Conservation (phyloP, 148 eudicot species). For the Simmondsia chinensis region DNA sequence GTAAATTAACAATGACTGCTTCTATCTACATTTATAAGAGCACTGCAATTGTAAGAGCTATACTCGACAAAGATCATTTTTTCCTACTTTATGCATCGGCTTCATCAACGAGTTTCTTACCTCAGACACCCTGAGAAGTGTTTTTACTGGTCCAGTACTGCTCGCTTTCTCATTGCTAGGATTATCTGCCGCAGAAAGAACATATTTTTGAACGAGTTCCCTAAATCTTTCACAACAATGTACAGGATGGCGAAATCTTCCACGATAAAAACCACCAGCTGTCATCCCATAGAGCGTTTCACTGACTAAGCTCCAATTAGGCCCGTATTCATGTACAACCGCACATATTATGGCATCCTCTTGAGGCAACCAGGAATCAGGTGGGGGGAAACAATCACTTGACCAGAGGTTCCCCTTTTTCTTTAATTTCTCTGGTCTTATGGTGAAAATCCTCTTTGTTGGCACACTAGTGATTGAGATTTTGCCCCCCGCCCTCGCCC, state of each 20-base stretch:
- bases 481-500: slow-evolving; percentile 63
- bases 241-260: slow-evolving; percentile 78
- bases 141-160: slow-evolving; percentile 50
- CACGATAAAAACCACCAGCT: slow-evolving; percentile 82
- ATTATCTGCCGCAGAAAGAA: slow-evolving; percentile 48
- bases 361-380: slow-evolving; percentile 77
- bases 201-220: slow-evolving; percentile 77
- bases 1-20: too few species aligned
- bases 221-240: slow-evolving; percentile 93
- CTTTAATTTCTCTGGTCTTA: slow-evolving; percentile 72
- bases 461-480: slow-evolving; percentile 58
- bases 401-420: slow-evolving; percentile 77
- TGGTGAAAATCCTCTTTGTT: slow-evolving; percentile 55
- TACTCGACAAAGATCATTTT: too few species aligned
- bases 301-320: slow-evolving; percentile 89
- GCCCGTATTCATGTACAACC: slow-evolving; percentile 83
- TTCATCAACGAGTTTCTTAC: slow-evolving; percentile 25
- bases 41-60: too few species aligned
- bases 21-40: too few species aligned
- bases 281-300: slow-evolving; percentile 73
- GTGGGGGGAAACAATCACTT: slow-evolving; percentile 57
- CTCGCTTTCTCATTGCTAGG: slow-evolving; percentile 53
- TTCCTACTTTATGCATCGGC: background rate
- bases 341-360: slow-evolving; percentile 94
- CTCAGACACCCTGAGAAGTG: slow-evolving; percentile 81